Evolutionary conservation across 768 basidiomycete genomes (phyloP), one percentile per base, ranked within the genome.

Genomic region (Suillus weaverae): DNA sequence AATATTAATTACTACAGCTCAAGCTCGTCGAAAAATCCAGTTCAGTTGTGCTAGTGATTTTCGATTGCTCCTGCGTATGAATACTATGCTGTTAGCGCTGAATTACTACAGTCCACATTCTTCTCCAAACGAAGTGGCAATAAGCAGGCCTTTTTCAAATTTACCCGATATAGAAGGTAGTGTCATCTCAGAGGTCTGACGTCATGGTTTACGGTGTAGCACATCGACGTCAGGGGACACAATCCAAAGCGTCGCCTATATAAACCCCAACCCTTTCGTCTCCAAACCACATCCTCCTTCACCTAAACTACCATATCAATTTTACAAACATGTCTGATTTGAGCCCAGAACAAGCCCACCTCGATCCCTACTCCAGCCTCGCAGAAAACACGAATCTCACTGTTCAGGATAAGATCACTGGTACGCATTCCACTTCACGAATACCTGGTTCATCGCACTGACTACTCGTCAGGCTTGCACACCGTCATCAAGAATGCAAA

Each of bases 351-450:
- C 70, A 70, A 38, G 72, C 68, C 50, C 72, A 67, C 39, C 87
- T 93, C 69, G 93, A 95, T 77, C 89, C 92, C 8, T 94, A 90
- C 79, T 85, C 88, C 69, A 78, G 83, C 62, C 79, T 86, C 61
- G 86, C 89, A 18, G 85, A 90, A 69, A 87, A 85, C 71, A 80
- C 82, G 61, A 74, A 82, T 65, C 77, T 84, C 55, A 80, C 85
- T 5, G 81, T 85, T 13, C 82, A 86, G 70, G 85, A 91, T 71
- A 93, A 89, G 76, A 87, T 92, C 41, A 72, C 81, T 62, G 89
- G 89, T 85, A 61, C n/a, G 73, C 64, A 41, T 1, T 57, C 36
- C 33, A 39, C n/a, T 35, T 44, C 32, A 26, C 53, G 26, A 39
- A 30, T 36, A 8, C 4, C 54, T 53, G 39, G 60, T n/a, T 5